These are phyloP conservation scores for Pulicaria dysenterica DNA, from an alignment of 129 eudicot genomes.

Conservation along the genomic window DNA sequence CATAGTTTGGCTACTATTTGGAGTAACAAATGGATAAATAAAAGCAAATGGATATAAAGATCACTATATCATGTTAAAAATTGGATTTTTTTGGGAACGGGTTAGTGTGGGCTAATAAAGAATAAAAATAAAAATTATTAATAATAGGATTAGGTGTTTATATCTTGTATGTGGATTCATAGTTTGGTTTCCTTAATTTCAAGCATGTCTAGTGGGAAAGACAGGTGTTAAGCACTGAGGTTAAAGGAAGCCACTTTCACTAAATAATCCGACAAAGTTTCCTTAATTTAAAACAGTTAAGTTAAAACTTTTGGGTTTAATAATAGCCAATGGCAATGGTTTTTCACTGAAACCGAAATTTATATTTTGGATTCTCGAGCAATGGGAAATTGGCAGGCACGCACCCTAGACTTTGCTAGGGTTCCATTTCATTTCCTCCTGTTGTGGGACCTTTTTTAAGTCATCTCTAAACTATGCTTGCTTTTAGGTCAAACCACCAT, in stretches of 20 bases:
- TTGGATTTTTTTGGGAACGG: not conserved
- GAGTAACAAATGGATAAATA: not conserved
- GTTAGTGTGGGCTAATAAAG: not conserved
- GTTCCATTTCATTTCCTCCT: too few species aligned
- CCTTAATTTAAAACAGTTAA: conserved; percentile 20
- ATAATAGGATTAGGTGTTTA: too few species aligned
- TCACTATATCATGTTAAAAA: conserved; percentile 10
- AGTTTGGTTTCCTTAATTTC: conserved; percentile 39
- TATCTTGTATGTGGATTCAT: conserved; percentile 12
- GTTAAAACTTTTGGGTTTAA: conserved; percentile 14
- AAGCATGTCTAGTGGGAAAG: conserved; percentile 39
- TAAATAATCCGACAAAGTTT: conserved; percentile 36
- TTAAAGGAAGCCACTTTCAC: conserved; percentile 19
- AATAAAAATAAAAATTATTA: not conserved
- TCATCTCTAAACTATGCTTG: too few species aligned
- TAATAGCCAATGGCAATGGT: conserved; percentile 26
- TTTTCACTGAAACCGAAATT: conserved; percentile 40
- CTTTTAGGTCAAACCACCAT: too few species aligned
- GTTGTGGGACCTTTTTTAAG: too few species aligned
- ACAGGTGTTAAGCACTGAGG: conserved; percentile 48
- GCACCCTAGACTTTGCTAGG: conserved; percentile 24
- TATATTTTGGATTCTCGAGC: conserved; percentile 34
- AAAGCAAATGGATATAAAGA: conserved; percentile 15
- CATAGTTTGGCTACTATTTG: conserved; percentile 3
- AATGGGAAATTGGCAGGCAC: conserved; percentile 33